Percentiles rank a stretch among this genome's conserved stretches.
Conservation (phyloP, 108 stramenopile genomes). For the Nitzschia inconspicua region DNA sequence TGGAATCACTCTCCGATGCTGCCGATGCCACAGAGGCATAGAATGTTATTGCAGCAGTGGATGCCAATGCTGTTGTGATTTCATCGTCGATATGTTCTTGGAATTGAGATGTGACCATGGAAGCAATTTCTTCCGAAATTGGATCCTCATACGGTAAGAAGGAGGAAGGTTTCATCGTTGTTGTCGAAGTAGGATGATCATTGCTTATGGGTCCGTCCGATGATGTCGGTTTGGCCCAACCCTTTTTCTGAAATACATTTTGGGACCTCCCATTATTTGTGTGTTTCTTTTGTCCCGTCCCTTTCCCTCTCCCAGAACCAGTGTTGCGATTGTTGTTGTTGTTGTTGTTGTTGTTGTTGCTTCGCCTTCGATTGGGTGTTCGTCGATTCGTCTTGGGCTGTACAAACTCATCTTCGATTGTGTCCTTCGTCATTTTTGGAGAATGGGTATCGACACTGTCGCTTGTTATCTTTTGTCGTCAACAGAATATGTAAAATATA, state of each 20-base stretch:
- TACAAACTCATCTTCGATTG: too few species aligned
- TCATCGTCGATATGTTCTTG: slow-evolving; percentile 10
- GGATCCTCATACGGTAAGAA: not conserved
- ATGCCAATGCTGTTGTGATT: slow-evolving; percentile 26
- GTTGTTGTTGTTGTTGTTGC: not conserved
- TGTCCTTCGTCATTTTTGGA: too few species aligned
- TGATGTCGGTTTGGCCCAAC: slow-evolving; percentile 8
- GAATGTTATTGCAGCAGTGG: slow-evolving; percentile 23
- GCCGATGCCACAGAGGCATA: slow-evolving; percentile 17
- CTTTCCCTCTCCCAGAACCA: too few species aligned
- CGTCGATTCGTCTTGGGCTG: slow-evolving; percentile 4
- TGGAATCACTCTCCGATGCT: not conserved
- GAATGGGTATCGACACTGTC: too few species aligned
- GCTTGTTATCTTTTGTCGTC: too few species aligned
- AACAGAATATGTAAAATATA: too few species aligned
- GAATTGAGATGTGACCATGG: not conserved
- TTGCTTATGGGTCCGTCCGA: not conserved
- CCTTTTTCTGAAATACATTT: not conserved
- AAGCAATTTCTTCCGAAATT: slow-evolving; percentile 1
- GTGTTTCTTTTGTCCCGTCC: not conserved
- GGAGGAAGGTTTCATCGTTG: not conserved
- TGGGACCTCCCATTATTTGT: not conserved
- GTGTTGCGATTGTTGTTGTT: too few species aligned
- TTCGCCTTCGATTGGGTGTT: not conserved
- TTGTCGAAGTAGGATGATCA: not conserved